Conservation (phyloP, 805 yeast species). For the Helenozyma rhizophorensis region DNA sequence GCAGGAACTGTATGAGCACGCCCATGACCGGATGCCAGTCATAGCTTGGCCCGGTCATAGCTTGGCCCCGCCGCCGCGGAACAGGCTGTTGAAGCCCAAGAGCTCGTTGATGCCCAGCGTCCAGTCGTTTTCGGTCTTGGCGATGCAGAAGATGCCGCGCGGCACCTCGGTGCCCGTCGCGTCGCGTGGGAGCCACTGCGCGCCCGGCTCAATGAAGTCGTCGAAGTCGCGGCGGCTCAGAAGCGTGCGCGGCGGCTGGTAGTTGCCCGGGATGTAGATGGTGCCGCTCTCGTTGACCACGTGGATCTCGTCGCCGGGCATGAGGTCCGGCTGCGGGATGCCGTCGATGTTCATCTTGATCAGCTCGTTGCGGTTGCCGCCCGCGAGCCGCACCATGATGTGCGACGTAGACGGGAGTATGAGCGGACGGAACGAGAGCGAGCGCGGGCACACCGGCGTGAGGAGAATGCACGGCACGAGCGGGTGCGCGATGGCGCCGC, state of each 20-base stretch:
- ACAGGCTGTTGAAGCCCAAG: conserved; percentile 83
- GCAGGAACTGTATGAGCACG: no score
- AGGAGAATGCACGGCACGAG: conserved; percentile 74
- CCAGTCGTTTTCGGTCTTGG: conserved; percentile 85
- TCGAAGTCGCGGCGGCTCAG: conserved; percentile 14
- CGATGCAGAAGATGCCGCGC: conserved; percentile 83
- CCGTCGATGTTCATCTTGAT: conserved; percentile 79
- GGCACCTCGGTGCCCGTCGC: conserved; percentile 6
- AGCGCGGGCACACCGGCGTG: conserved; percentile 90
- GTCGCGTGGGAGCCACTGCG: conserved; percentile 2
- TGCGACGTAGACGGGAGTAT: conserved; percentile 76
- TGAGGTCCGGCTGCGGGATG: conserved; percentile 61
- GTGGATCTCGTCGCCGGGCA: conserved; percentile 76
- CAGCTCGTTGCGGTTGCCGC: conserved; percentile 38
- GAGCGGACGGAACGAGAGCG: conserved; percentile 85
- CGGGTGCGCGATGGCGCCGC: conserved; percentile 93
- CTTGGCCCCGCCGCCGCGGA: no score
- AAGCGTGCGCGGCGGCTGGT: conserved; percentile 33
- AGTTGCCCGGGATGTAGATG: conserved; percentile 48
- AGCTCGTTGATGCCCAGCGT: conserved; percentile 83
- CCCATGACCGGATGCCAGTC: no score
- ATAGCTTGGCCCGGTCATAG: no score
- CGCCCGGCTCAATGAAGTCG: conserved; percentile 19
- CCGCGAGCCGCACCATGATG: conserved; percentile 56
- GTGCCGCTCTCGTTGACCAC: conserved; percentile 64